Conservation (phyloP, 2,329 filamentous ascomycete genomes). For the Claviceps purpurea region DNA sequence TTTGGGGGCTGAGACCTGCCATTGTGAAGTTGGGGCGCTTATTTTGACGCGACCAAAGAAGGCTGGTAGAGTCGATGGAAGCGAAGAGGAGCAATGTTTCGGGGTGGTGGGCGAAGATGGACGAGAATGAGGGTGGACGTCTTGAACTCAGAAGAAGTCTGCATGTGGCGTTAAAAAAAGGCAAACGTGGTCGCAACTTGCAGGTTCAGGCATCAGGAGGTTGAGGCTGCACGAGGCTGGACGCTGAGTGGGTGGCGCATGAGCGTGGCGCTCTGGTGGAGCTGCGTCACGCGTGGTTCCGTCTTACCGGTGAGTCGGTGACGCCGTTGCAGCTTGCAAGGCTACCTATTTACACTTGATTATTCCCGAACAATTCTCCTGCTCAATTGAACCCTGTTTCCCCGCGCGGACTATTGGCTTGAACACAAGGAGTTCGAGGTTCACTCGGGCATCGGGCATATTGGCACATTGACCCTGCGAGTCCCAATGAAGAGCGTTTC, state of each 20-base stretch:
- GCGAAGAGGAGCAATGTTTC: background rate
- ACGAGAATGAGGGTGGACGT: background rate
- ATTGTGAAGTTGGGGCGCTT: conserved; percentile 30
- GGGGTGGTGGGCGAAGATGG: background rate
- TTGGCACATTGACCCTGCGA: no score
- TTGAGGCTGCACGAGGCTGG: background rate
- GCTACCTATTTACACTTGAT: no score
- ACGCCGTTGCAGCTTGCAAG: no score
- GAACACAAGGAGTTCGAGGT: no score
- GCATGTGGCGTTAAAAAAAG: background rate
- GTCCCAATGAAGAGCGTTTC: no score
- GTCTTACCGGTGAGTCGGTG: background rate
- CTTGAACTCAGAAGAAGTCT: background rate
- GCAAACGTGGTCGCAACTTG: conserved; percentile 3
- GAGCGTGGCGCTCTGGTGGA: background rate
- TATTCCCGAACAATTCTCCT: no score
- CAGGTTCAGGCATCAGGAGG: background rate
- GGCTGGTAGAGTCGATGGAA: conserved; percentile 1
- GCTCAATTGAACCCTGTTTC: no score
- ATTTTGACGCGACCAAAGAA: background rate
- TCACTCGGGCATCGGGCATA: no score
- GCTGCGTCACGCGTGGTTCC: background rate
- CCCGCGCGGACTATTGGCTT: no score
- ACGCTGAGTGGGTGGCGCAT: background rate
- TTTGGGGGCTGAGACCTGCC: conserved; percentile 48